Percentiles rank a stretch among this genome's conserved stretches.
phyloP scores from a whole-genome alignment of 1,139 yeast genomes.

The Kurtzmaniella quercitrusa region DNA sequence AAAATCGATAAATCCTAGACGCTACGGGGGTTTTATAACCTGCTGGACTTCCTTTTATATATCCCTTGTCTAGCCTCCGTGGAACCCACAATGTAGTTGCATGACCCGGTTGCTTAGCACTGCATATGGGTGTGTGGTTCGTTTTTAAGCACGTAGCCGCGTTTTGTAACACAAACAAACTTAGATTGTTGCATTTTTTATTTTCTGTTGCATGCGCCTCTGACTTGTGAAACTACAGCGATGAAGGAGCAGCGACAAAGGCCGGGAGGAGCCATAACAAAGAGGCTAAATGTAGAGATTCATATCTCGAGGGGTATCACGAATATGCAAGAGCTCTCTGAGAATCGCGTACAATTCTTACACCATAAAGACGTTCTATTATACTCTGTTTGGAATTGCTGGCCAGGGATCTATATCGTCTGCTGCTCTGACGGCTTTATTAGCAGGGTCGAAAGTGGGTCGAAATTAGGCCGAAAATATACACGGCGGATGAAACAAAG shows the following conservation, averaged over 20 bases:
- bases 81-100: background rate
- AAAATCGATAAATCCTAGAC: background rate
- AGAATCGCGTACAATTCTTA: too few species aligned
- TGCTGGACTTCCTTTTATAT: background rate
- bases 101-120: background rate
- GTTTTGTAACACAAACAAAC: background rate
- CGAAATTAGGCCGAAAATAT: too few species aligned
- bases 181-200: background rate
- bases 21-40: background rate
- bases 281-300: background rate
- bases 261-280: background rate
- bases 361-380: too few species aligned
- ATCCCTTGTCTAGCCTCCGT: background rate
- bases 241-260: background rate
- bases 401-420: too few species aligned
- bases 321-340: too few species aligned
- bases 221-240: background rate
- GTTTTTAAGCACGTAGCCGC: slow-evolving; percentile 1
- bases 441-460: too few species aligned
- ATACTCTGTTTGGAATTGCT: too few species aligned
- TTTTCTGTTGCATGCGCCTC: background rate
- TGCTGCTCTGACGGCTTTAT: too few species aligned
- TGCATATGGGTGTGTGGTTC: background rate
- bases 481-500: too few species aligned
- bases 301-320: too few species aligned